Evolutionary conservation across 257 asterid genomes (phyloP), one percentile per base, ranked within the genome.

Genomic region (Knoxia roxburghii): DNA sequence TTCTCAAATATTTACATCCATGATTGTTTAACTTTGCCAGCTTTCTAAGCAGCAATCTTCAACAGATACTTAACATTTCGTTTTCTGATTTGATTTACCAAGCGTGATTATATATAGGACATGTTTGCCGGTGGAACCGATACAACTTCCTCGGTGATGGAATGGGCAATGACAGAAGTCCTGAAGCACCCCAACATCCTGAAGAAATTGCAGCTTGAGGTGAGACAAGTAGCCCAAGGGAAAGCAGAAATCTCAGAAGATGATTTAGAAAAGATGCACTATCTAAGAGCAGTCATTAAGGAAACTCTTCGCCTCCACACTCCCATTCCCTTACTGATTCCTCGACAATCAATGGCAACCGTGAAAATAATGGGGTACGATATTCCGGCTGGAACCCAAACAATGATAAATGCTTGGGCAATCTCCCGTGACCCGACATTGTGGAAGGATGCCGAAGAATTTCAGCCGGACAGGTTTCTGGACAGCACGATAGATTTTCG

Each of bases 161-260:
- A 80, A 64, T 86, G 88, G 90, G 67, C 73, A 11, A 80, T 84
- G 88, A 23, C 86, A n/a, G 86, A 84, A 30, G 73, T 85, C 24
- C 12, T 83, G 20, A 67, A 76, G 43, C 74, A 83, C 70, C 89
- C 92, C 0, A 14, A 8, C 1, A 57, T 30, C 12, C 41, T 83
- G 67, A 33, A 72, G 2, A 73, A 72, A 8, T 37, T 86, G 46
- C 78, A 78, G 15, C 27, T n/a, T 0, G 91, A 85, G 67, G 77
- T 81, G 4, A 39, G 83, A 56, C 56, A 18, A 64, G 14, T 75
- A 7, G 23, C 59, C 46, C 7, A 63, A 40, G 83, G 13, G 18
- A 75, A 72, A 46, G 4, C n/a, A 0, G 64, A 32, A n/a, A 76
- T 86, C 70, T 77, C 76, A 0, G 81, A 80, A 0, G 58, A 80